phyloP scores from a whole-genome alignment of 805 yeast species.

The Soucietia sequanensis region DNA sequence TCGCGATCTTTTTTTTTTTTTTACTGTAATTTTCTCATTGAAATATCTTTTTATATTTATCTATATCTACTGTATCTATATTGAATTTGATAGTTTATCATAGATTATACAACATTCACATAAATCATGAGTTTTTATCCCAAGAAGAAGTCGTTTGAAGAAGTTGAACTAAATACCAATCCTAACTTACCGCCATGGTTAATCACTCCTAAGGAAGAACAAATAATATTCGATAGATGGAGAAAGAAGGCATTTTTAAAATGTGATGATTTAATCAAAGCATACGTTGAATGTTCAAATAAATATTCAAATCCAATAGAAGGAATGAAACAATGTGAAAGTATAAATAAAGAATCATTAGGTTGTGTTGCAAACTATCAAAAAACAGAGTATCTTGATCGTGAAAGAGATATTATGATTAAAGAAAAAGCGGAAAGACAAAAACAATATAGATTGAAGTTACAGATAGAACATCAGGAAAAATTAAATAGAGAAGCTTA shows the following conservation, averaged over 20 bases:
- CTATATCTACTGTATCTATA: no score
- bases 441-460: conserved; percentile 7
- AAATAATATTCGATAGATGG: conserved; percentile 69
- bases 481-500: neutral
- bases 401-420: conserved; percentile 64
- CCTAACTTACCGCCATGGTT: conserved; percentile 70
- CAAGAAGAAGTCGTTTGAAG: conserved; percentile 34
- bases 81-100: no score
- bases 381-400: conserved; percentile 62
- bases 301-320: conserved; percentile 54
- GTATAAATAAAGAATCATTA: conserved; percentile 55
- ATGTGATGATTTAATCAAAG: conserved; percentile 70
- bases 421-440: conserved; percentile 45
- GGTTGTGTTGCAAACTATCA: conserved; percentile 64
- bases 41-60: no score
- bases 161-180: conserved; percentile 37
- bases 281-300: conserved; percentile 66
- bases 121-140: conserved; percentile 25
- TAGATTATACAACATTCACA: no score
- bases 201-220: conserved; percentile 73
- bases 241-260: conserved; percentile 60
- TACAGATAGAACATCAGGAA: neutral
- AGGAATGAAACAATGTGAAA: conserved; percentile 65
- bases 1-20: no score
- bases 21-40: no score